Base-by-base conservation (phyloP, 2,329 filamentous ascomycete species). In the Mycogone perniciosa region DNA sequence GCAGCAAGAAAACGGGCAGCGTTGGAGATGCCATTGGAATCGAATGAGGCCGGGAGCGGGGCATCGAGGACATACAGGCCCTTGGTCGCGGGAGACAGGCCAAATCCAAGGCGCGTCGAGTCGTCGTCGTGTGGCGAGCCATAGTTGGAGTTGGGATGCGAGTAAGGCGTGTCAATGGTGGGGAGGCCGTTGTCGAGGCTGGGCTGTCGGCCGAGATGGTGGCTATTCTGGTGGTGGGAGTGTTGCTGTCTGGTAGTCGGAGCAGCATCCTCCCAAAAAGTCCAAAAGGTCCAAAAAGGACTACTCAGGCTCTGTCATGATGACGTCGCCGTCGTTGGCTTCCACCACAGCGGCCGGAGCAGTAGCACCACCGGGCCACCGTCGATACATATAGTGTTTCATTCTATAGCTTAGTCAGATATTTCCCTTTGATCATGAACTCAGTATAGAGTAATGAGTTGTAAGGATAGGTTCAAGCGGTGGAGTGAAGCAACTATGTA, bases 11-110 rank as follows among this genome's bases (percentile, higher is more conserved):
- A 90, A 53, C 89, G 83, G 13, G 92, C 91, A 55, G 89, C 90
- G 66, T 92, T 88, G 8, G 91, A 96, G 48, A 96, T 88, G 45
- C 91, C 92, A 63, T 96, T 93, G 60, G 90, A 95, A 69, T 97
- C 93, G 66, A 97, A 96, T 0, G 92, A 97, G 7, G 91, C 89
- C 1, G 93, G 93, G 7, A 97, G 79, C 11, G 89, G 90, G 2
- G 90, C 93, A 71, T 97, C 92, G 56, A 96, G 79, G 10, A 95
- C 88, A n/a, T 88, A 93, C n/a, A 96, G 67, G 3, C 79, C 81
- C 59, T 82, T 85, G 48, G 82, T 81, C 45, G 79, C 79, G 0
- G 91, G 89, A 10, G 91, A 95, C 47, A 93, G 79, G 27, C 87
- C 87, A 37, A 91, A 76, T n/a, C 87, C 82, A 31, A 79, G 74